Evolutionary conservation across 352 stramenopile species (phyloP), one percentile per base, ranked within the genome.

Genomic region (Aphanomyces euteiches): DNA sequence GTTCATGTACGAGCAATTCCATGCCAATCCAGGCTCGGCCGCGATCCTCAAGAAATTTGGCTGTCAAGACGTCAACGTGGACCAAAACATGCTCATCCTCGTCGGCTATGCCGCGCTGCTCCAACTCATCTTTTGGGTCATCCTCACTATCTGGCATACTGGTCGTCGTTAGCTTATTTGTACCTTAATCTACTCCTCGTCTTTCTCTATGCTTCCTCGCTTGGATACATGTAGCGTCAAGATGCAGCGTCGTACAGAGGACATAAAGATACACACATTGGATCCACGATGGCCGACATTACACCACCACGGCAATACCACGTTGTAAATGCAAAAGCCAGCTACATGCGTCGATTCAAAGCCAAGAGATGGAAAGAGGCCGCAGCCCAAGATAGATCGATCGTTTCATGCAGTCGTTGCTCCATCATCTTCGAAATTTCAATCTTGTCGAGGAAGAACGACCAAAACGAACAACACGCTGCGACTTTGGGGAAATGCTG

Each of bases 121-220:
- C 37, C 65, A 85, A 69, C 7, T 77, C 37, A 45, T 78, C 7
- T 89, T 85, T 58, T 50, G 63, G 45, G 54, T 75, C n/a, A 83
- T 89, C 21, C 59, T 87, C 37, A 85, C 73, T 50, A 84, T 82
- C 53, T 87, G 87, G 60, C 81, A 87, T 66, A 89, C 77, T 1
- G 79, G 80, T 48, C 72, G 78, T 36, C 73, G 79, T 28, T 85
- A 76, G 71, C 10, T n/a, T n/a, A 50, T n/a, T n/a, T n/a, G 43
- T 1, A 50, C 43, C 43, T n/a, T n/a, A n/a, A 50, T 50, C 43
- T 50, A n/a, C 10, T 50, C 43, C 1, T n/a, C 17, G 43, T 50
- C 10, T 12, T 2, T n/a, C 10, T 50, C 43, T 2, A 2, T 12
- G n/a, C n/a, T 28, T 28, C 28, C 28, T 28, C 1, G 28, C 28